Evolutionary conservation across 1,284 basidiomycete species (phyloP).

Genomic region (Cryptococcus sp.): DNA sequence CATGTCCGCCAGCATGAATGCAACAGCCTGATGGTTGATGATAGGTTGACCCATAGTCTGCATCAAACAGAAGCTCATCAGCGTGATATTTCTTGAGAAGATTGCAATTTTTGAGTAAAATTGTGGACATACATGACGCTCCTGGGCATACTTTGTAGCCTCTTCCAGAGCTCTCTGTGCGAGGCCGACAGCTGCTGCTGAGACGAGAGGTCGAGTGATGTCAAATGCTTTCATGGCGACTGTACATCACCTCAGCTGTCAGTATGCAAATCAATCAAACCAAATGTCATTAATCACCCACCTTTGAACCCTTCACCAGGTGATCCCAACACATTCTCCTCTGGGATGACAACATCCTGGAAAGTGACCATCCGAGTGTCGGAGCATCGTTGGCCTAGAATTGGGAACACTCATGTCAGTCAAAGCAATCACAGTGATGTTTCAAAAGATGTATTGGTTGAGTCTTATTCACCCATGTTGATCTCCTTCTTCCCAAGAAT

Average conservation of each 20-base stretch:
- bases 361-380: constrained; percentile 59
- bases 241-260: constrained; percentile 1
- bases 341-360: constrained; percentile 54
- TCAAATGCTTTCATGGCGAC: constrained; percentile 57
- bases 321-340: constrained; percentile 55
- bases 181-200: constrained; percentile 56
- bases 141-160: constrained; percentile 56
- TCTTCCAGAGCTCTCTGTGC: constrained; percentile 56
- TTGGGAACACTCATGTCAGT: background rate
- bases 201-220: constrained; percentile 54
- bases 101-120: too few species aligned
- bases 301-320: constrained; percentile 58
- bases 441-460: too few species aligned
- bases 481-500: constrained; percentile 56
- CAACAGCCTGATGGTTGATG: constrained; percentile 57
- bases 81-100: background rate
- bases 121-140: constrained; percentile 48
- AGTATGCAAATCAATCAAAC: background rate
- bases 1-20: constrained; percentile 59
- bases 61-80: constrained; percentile 2
- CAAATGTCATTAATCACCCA: too few species aligned
- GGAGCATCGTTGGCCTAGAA: constrained; percentile 54
- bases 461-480: constrained; percentile 54
- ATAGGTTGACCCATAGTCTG: constrained; percentile 58
- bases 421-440: background rate